Percentiles rank a stretch among this genome's conserved stretches.
Conservation (phyloP, 331 rosid species). For the Acacia pycnantha region DNA sequence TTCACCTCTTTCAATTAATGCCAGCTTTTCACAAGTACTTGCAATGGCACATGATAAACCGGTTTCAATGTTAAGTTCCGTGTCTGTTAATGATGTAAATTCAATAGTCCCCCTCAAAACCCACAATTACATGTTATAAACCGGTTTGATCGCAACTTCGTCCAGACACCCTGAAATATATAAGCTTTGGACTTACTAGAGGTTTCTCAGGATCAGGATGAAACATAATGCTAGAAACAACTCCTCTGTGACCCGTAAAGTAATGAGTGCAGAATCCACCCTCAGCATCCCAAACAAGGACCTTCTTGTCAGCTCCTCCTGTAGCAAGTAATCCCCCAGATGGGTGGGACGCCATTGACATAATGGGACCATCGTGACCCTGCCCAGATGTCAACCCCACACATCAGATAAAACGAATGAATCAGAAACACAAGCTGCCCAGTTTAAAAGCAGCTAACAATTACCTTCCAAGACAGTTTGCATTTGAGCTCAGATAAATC, state of each 20-base stretch:
- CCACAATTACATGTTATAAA: background rate
- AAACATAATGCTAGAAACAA: slow-evolving; percentile 75
- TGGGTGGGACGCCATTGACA: slow-evolving; percentile 82
- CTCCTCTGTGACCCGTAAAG: slow-evolving; percentile 83
- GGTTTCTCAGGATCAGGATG: slow-evolving; percentile 74
- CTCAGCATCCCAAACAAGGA: slow-evolving; percentile 90
- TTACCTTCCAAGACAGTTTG: slow-evolving; percentile 92
- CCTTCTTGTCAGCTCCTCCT: slow-evolving; percentile 91
- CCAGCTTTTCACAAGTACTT: background rate
- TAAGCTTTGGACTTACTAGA: slow-evolving; percentile 51
- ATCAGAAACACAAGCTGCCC: background rate
- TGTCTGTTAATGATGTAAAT: background rate
- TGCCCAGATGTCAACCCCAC: slow-evolving; percentile 21
- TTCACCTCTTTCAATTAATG: background rate
- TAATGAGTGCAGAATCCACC: slow-evolving; percentile 91
- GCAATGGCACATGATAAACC: background rate
- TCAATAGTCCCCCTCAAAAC: background rate
- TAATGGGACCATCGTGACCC: slow-evolving; percentile 96
- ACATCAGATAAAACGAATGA: background rate
- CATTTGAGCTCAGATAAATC: slow-evolving; percentile 73
- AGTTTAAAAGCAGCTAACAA: background rate
- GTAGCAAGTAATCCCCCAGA: slow-evolving; percentile 95
- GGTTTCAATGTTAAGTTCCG: background rate
- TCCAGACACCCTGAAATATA: background rate
- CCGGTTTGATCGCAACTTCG: background rate